Evolutionary conservation across 1,139 yeast species (phyloP).

Genomic region (Zygosaccharomyces sapae): DNA sequence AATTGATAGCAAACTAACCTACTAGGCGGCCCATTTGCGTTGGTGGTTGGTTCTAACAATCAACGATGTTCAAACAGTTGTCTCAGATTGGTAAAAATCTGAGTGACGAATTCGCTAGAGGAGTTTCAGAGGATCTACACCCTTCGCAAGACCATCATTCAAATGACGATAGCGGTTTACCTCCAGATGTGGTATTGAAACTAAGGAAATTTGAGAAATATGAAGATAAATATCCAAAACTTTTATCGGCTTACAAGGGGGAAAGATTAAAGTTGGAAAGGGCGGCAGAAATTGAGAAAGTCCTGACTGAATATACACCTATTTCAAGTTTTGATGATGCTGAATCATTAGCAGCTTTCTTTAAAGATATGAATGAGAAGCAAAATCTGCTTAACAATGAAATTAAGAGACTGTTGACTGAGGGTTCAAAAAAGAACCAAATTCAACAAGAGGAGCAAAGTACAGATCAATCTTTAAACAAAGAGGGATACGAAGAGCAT

Average conservation of each 20-base stretch:
- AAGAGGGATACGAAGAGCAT: constrained; percentile 12
- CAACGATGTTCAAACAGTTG: constrained; percentile 54
- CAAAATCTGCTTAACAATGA: constrained; percentile 49
- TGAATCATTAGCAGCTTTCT: constrained; percentile 62
- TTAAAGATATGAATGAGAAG: constrained; percentile 60
- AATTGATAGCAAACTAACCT: too few relatives aligned
- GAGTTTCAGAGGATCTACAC: constrained; percentile 31
- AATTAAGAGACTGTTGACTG: constrained; percentile 34
- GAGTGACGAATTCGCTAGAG: constrained; percentile 50
- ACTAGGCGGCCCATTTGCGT: not conserved
- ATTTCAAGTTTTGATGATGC: constrained; percentile 65
- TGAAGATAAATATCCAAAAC: constrained; percentile 80
- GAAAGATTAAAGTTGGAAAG: constrained; percentile 69
- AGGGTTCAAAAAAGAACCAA: constrained; percentile 19
- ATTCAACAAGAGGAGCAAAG: constrained; percentile 11
- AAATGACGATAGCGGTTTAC: constrained; percentile 42
- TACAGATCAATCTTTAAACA: constrained; percentile 12
- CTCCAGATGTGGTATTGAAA: constrained; percentile 55
- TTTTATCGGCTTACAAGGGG: constrained; percentile 76
- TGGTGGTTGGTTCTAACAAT: not conserved
- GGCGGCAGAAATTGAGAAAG: constrained; percentile 62
- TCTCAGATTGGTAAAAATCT: constrained; percentile 63
- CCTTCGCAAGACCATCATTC: constrained; percentile 22
- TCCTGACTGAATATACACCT: constrained; percentile 78
- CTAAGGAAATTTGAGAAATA: constrained; percentile 77